Evolutionary conservation across 2,329 filamentous ascomycete species (phyloP).

Genomic region (Penicillium sp.): DNA sequence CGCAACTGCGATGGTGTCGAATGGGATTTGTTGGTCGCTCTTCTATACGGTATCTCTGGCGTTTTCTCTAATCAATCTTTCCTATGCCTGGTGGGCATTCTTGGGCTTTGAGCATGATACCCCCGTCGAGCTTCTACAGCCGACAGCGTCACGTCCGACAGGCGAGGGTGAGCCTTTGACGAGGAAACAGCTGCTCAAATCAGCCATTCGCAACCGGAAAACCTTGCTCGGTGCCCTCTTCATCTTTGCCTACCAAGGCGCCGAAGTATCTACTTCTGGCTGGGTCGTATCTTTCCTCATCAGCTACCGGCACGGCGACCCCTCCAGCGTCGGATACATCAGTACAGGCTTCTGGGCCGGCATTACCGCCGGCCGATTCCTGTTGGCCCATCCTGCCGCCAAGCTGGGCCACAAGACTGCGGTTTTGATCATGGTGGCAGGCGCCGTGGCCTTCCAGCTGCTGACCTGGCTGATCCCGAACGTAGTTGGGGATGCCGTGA

Average conservation of each 20-base stretch:
- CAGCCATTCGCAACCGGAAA: slow-evolving; percentile 59
- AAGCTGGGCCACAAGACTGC: slow-evolving; percentile 73
- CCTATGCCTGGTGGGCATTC: slow-evolving; percentile 70
- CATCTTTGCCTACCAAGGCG: slow-evolving; percentile 85
- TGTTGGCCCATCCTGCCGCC: slow-evolving; percentile 70
- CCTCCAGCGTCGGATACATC: slow-evolving; percentile 77
- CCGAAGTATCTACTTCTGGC: slow-evolving; percentile 81
- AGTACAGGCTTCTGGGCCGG: slow-evolving; percentile 73
- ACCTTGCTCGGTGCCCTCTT: slow-evolving; percentile 79
- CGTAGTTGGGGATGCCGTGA: slow-evolving; percentile 71
- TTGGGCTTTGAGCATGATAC: slow-evolving; percentile 70
- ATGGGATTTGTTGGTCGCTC: slow-evolving; percentile 67
- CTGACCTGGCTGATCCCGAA: slow-evolving; percentile 80
- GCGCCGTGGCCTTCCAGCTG: slow-evolving; percentile 72
- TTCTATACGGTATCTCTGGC: slow-evolving; percentile 74
- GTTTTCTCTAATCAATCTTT: slow-evolving; percentile 63
- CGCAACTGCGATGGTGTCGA: slow-evolving; percentile 73
- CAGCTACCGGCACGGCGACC: slow-evolving; percentile 71
- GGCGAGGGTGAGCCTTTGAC: slow-evolving; percentile 35
- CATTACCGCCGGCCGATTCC: slow-evolving; percentile 77
- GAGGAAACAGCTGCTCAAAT: slow-evolving; percentile 49
- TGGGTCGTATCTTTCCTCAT: slow-evolving; percentile 90
- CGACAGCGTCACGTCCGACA: slow-evolving; percentile 49
- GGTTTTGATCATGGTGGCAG: slow-evolving; percentile 67
- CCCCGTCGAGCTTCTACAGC: slow-evolving; percentile 51